Base-by-base conservation (phyloP, 169 alveolate genomes). In the Eimeria falciformis region DNA sequence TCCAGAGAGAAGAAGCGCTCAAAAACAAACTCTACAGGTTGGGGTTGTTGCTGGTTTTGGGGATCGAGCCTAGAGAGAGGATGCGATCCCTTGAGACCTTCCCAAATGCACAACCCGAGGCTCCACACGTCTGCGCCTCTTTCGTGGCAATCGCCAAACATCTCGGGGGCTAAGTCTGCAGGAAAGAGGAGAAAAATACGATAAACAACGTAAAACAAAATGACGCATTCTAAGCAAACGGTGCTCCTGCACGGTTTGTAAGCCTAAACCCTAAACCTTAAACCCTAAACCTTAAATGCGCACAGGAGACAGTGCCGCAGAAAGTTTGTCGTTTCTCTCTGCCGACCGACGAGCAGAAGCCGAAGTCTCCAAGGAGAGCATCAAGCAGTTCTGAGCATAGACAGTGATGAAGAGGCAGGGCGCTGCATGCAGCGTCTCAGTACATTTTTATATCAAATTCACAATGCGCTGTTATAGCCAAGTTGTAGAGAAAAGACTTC, bases 191-290 rank as follows among this genome's bases (percentile, higher is more conserved):
- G n/a, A n/a, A n/a, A n/a, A n/a, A n/a, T n/a, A n/a, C n/a, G n/a
- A n/a, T n/a, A n/a, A n/a, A n/a, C n/a, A n/a, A n/a, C n/a, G n/a
- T n/a, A n/a, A n/a, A n/a, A n/a, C n/a, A n/a, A n/a, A n/a, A n/a
- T n/a, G n/a, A n/a, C n/a, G n/a, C n/a, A n/a, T n/a, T n/a, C n/a
- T n/a, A n/a, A n/a, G n/a, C n/a, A n/a, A n/a, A n/a, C n/a, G n/a
- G n/a, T n/a, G n/a, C n/a, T n/a, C n/a, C n/a, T n/a, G n/a, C n/a
- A n/a, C n/a, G n/a, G n/a, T n/a, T n/a, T n/a, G n/a, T n/a, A 69
- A 69, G 55, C 81, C 81, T 69, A 69, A 69, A 69, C 81, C 81
- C 81, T 68, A 68, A 68, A 68, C 81, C 81, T 50, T 69, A 69
- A 69, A 69, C 81, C 81, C 81, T 69, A 27, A 1, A 69, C 65